These are phyloP conservation scores for Skeletonema costatum DNA, from an alignment of 108 stramenopile genomes.

Conservation along the genomic window DNA sequence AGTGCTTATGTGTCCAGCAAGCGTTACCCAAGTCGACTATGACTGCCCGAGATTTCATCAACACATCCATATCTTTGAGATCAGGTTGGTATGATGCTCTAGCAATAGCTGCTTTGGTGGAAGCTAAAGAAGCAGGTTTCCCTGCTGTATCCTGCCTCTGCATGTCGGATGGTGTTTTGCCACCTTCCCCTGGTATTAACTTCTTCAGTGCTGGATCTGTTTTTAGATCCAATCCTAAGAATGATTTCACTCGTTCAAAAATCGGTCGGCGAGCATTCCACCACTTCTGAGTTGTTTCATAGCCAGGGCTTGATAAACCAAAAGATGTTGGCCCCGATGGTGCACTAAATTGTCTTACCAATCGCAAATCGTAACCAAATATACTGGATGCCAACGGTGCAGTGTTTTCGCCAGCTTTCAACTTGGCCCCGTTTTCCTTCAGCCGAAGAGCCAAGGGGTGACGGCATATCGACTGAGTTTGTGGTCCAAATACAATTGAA, in stretches of 20 bases:
- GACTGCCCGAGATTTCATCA: conserved; percentile 70
- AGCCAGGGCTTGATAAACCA: conserved; percentile 53
- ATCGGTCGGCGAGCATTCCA: conserved; percentile 80
- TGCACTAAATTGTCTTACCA: conserved; percentile 74
- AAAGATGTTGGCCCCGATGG: conserved; percentile 64
- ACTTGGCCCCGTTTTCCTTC: conserved; percentile 53
- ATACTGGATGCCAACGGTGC: conserved; percentile 54
- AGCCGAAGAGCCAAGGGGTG: conserved; percentile 76
- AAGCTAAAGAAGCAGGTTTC: conserved; percentile 52
- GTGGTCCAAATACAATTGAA: conserved; percentile 71
- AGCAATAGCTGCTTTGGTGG: conserved; percentile 42
- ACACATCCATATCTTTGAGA: conserved; percentile 64
- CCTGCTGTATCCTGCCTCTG: conserved; percentile 51
- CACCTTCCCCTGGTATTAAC: conserved; percentile 34
- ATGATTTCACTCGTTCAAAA: conserved; percentile 68
- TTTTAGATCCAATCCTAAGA: conserved; percentile 73
- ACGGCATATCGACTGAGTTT: conserved; percentile 60
- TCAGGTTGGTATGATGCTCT: conserved; percentile 69
- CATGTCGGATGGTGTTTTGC: conserved; percentile 24
- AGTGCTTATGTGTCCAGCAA: conserved; percentile 91
- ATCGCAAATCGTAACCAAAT: conserved; percentile 82
- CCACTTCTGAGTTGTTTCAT: conserved; percentile 69
- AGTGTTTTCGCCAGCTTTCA: conserved; percentile 28
- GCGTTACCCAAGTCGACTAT: conserved; percentile 99
- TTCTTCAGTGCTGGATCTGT: conserved; percentile 29